A percentile compares a stretch with the other conserved stretches of the same genome.
Conservation (phyloP, 306 rosid species). For the Cucurbita maxima region DNA sequence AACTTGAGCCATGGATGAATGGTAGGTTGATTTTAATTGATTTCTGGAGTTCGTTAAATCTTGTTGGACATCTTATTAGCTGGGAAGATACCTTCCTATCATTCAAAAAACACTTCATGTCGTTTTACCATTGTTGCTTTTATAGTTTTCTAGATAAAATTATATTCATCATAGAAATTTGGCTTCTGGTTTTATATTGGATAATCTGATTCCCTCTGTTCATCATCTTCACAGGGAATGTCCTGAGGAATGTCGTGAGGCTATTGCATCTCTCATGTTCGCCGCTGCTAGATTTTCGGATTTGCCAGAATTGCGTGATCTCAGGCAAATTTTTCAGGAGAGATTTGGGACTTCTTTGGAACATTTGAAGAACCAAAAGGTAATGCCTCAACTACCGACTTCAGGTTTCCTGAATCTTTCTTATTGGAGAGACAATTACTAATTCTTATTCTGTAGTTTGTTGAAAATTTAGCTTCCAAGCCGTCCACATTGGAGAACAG, state of each 20-base stretch:
- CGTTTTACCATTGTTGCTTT: not conserved
- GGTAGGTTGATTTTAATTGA: not conserved
- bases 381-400: slow-evolving; percentile 7
- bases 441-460: slow-evolving; percentile 40
- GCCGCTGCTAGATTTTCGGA: slow-evolving; percentile 94
- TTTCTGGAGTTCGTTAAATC: not conserved
- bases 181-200: not conserved
- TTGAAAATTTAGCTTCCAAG: slow-evolving; percentile 48
- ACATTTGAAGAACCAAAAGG: slow-evolving; percentile 56
- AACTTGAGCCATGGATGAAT: not conserved
- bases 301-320: slow-evolving; percentile 90
- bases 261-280: slow-evolving; percentile 64
- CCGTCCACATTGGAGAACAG: slow-evolving; percentile 59
- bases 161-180: not conserved
- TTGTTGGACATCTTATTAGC: not conserved
- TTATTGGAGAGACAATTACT: slow-evolving; percentile 13
- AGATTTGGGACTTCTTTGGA: slow-evolving; percentile 49
- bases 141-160: not conserved
- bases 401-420: not conserved
- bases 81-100: not conserved
- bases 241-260: slow-evolving; percentile 79
- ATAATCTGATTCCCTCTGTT: not conserved
- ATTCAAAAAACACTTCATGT: not conserved
- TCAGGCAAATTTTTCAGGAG: slow-evolving; percentile 70
- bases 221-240: slow-evolving; percentile 46